Evolutionary conservation across 331 rosid species (phyloP).

Genomic region (Ulmus americana): DNA sequence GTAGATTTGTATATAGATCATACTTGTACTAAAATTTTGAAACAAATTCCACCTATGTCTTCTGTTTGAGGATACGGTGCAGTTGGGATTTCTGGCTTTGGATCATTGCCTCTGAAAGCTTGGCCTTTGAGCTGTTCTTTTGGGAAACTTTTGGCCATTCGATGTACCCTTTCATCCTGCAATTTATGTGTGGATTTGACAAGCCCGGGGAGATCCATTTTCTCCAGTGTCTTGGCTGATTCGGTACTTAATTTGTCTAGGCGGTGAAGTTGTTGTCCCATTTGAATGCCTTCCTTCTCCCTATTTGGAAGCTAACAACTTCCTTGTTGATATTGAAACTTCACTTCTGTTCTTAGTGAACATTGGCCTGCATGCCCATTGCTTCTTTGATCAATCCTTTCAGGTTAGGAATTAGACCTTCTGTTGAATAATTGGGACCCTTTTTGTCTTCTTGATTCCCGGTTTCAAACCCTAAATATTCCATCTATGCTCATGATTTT

Average conservation of each 20-base stretch:
- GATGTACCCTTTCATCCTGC: conserved; percentile 53
- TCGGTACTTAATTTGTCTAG: conserved; percentile 2
- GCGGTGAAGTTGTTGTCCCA: conserved; percentile 7
- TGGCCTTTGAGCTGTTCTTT: conserved; percentile 29
- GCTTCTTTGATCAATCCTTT: conserved; percentile 10
- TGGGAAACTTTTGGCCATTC: conserved; percentile 48
- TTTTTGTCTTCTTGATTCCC: conserved; percentile 8
- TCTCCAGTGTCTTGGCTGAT: conserved; percentile 13
- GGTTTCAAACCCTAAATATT: not conserved
- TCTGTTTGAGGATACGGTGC: conserved; percentile 41
- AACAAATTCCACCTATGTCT: conserved; percentile 15
- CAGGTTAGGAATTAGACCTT: conserved; percentile 2
- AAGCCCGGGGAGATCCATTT: conserved; percentile 10
- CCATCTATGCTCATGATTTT: too few relatives aligned
- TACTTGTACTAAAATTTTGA: not conserved
- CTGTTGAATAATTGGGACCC: conserved; percentile 8
- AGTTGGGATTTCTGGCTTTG: conserved; percentile 46
- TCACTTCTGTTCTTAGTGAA: conserved; percentile 18
- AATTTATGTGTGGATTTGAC: conserved; percentile 51
- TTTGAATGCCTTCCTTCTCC: conserved; percentile 17
- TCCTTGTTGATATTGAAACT: conserved; percentile 10
- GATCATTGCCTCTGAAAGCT: conserved; percentile 39
- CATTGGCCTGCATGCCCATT: conserved; percentile 15
- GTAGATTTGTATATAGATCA: not conserved
- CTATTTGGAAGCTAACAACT: conserved; percentile 9